Evolutionary conservation across 768 basidiomycete species (phyloP).

Genomic region (Collybia sordida): DNA sequence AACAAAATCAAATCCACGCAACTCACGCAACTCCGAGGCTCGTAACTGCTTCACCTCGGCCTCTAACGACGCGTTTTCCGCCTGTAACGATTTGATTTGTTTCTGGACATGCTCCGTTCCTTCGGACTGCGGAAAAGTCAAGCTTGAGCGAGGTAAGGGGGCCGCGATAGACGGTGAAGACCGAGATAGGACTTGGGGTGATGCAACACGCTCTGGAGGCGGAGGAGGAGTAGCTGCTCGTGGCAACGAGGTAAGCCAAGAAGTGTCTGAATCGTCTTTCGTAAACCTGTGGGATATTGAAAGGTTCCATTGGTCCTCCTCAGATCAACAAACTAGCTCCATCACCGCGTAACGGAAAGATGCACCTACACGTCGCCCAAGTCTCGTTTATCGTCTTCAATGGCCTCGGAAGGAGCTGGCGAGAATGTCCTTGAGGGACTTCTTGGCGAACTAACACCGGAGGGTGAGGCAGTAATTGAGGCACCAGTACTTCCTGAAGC

Average conservation of each 20-base stretch:
- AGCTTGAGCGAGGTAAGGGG: constrained; percentile 1
- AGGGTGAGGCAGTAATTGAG: constrained; percentile 15
- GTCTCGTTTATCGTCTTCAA: constrained; percentile 49
- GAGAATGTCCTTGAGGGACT: constrained; percentile 43
- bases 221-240: constrained; percentile 39
- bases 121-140: constrained; percentile 13
- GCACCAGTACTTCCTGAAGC: constrained; percentile 37
- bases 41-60: constrained; percentile 28
- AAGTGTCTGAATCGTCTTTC: constrained; percentile 45
- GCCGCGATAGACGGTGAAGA: constrained; percentile 19
- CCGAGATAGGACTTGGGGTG: constrained; percentile 17
- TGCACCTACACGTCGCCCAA: constrained; percentile 66
- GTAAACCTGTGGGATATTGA: constrained; percentile 31
- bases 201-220: constrained; percentile 17
- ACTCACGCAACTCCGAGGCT: constrained; percentile 29
- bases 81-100: constrained; percentile 18
- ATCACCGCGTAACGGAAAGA: constrained; percentile 13
- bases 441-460: constrained; percentile 39
- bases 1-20: constrained; percentile 8
- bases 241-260: constrained; percentile 64
- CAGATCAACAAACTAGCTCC: constrained; percentile 3
- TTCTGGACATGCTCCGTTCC: constrained; percentile 13
- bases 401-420: constrained; percentile 44
- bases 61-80: constrained; percentile 24
- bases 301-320: constrained; percentile 3